Base-by-base conservation (phyloP, 345 rosid species). In the Sapria himalayana region DNA sequence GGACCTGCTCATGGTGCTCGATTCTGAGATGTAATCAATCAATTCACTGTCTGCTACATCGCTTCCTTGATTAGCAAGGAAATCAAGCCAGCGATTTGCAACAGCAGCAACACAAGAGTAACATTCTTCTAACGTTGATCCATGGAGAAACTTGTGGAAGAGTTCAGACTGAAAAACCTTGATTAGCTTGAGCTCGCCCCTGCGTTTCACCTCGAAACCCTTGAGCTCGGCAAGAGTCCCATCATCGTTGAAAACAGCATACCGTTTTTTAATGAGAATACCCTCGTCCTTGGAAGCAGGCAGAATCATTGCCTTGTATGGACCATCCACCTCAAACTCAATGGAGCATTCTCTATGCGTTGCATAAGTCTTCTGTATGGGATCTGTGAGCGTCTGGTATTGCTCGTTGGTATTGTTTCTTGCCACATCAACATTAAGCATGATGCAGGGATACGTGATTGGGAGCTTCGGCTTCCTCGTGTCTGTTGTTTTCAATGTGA, bases 241-340 rank as follows among this genome's bases (percentile, higher is more conserved):
- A 31, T 86, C 97, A 66, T 86, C 78, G 58, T 86, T 86, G 58
- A 86, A 86, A 59, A 86, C 97, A 61, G 94, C 97, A 70, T 86
- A 86, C 29, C 97, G 66, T 75, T 86, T 81, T 66, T 81, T 86
- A 61, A 86, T 76, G 52, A 86, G 65, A 56, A 81, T 74, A 39
- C 94, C 92, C 57, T 86, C 92, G 61, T 86, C 97, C 61, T 86
- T 86, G n/a, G 97, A 86, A 50, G 97, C 94, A 62, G 94, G 97
- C 55, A 86, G 59, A 64, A 86, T 86, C 97, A 86, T 86, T 48
- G 97, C 97, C 97, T 86, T 86, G 74, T 86, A 86, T 23, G 94
- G 97, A 52, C 97, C 97, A 72, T 86, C 97, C 56, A 86, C 97
- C 72, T 86, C 97, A 63, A 86, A 86, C 60, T 86, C 94, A 63